These are phyloP conservation scores for Rhizopogon rudus DNA, from an alignment of 768 basidiomycete genomes.

Conservation along the genomic window DNA sequence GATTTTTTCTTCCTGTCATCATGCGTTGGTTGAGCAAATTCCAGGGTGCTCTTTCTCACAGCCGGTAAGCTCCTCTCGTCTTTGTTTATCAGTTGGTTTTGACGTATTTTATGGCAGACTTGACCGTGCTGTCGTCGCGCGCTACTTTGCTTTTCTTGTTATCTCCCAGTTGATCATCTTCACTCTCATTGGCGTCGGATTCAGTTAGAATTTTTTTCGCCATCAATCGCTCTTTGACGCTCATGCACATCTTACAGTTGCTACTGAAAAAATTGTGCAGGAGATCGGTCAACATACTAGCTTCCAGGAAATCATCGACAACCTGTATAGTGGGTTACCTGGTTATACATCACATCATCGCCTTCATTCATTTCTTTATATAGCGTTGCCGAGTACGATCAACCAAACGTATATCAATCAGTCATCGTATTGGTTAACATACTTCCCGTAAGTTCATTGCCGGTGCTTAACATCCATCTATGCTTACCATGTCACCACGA, in stretches of 20 bases:
- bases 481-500: constrained; percentile 1
- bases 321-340: constrained; percentile 33
- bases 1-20: constrained; percentile 85
- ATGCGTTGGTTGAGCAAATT: constrained; percentile 81
- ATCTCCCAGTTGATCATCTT: constrained; percentile 94
- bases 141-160: constrained; percentile 92
- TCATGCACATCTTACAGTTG: constrained; percentile 15
- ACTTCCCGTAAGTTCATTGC: constrained; percentile 70
- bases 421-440: constrained; percentile 88
- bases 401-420: constrained; percentile 90
- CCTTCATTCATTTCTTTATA: background rate
- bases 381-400: constrained; percentile 67
- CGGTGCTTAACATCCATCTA: background rate
- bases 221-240: background rate
- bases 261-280: constrained; percentile 36
- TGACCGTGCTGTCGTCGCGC: constrained; percentile 87
- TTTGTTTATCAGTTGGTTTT: background rate
- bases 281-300: constrained; percentile 45
- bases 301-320: constrained; percentile 39
- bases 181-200: constrained; percentile 85
- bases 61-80: constrained; percentile 15
- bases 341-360: background rate
- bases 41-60: constrained; percentile 45
- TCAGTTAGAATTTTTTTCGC: constrained; percentile 49
- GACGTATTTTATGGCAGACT: constrained; percentile 39